Evolutionary conservation across 345 rosid genomes (phyloP), one percentile per base, ranked within the genome.

Genomic region (Streptanthus diversifolius): DNA sequence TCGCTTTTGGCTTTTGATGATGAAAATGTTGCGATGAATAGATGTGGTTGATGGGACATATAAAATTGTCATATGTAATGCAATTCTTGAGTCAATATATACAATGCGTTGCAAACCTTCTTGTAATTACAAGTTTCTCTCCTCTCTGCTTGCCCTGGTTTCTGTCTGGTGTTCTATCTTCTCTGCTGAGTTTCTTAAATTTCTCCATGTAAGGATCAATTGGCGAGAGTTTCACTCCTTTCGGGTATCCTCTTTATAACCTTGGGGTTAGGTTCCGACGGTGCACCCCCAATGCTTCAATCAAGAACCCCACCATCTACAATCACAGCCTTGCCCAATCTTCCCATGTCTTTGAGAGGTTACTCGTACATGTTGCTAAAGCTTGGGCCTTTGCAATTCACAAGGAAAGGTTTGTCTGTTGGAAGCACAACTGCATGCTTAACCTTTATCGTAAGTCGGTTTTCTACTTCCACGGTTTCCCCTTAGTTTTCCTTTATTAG

Each of bases 341-440:
- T 93, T 82, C 96, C 96, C 75, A 55, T 79, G 66, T 91, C 97
- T 10, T 62, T 88, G 72, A 80, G 74, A 17, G 90, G 97, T 62
- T 93, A 93, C 60, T 83, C 93, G 12, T 93, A 93, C 82, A 70
- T 89, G 74, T 83, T 93, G 33, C 75, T 88, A 70, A 91, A 91
- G 81, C 77, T 93, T 7, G 98, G 97, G 4, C 97, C 98, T 1
- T 80, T 91, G 40, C 91, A 81, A 58, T 89, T 93, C 75, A 91
- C 97, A 14, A 85, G 95, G 85, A 91, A 93, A 87, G 95, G 96
- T 51, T 79, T 91, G 70, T 88, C 97, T 49, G 96, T 91, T 71
- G 98, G 96, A 57, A 93, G 97, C 85, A 93, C 97, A 32, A 90
- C 98, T 48, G 90, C 97, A 14, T 89, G 96, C 82, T 82, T 93